Conservation (phyloP, 2,329 filamentous ascomycete species). For the Aspergillus fijiensis region DNA sequence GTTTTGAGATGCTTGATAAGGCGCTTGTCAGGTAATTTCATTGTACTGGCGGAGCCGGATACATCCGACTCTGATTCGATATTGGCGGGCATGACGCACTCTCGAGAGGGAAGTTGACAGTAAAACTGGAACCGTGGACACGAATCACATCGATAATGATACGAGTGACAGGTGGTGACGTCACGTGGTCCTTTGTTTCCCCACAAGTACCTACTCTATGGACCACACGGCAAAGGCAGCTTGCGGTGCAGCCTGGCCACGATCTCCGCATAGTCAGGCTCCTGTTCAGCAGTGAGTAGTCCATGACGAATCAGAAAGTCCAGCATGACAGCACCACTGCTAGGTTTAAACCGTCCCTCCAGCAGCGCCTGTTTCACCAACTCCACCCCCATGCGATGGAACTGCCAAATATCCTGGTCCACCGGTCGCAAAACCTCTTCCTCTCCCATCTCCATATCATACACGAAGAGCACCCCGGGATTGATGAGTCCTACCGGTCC, state of each 20-base stretch:
- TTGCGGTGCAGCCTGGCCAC: conserved; percentile 11
- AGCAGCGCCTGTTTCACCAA: conserved; percentile 8
- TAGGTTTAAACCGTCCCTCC: conserved; percentile 4
- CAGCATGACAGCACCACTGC: conserved; percentile 8
- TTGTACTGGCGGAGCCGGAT: too few species aligned
- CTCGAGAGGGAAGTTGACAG: too few species aligned
- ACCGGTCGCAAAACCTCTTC: conserved; percentile 5
- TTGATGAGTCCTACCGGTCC: conserved; percentile 11
- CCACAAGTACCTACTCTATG: neutral
- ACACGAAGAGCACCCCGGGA: conserved; percentile 11
- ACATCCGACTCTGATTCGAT: too few species aligned
- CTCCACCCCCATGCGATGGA: neutral
- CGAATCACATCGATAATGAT: too few species aligned
- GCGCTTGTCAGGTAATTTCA: too few species aligned
- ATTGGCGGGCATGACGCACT: too few species aligned
- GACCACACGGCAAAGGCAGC: conserved; percentile 8
- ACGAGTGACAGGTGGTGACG: too few species aligned
- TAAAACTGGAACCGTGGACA: too few species aligned
- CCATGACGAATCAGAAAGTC: conserved; percentile 14
- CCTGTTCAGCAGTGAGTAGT: conserved; percentile 8
- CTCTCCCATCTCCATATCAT: conserved; percentile 8
- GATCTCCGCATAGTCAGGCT: conserved; percentile 9
- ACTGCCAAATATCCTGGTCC: conserved; percentile 8
- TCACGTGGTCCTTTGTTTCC: neutral
- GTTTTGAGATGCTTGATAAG: too few species aligned